Evolutionary conservation across 345 rosid genomes (phyloP), one percentile per base, ranked within the genome.

Genomic region (Linum trigynum): DNA sequence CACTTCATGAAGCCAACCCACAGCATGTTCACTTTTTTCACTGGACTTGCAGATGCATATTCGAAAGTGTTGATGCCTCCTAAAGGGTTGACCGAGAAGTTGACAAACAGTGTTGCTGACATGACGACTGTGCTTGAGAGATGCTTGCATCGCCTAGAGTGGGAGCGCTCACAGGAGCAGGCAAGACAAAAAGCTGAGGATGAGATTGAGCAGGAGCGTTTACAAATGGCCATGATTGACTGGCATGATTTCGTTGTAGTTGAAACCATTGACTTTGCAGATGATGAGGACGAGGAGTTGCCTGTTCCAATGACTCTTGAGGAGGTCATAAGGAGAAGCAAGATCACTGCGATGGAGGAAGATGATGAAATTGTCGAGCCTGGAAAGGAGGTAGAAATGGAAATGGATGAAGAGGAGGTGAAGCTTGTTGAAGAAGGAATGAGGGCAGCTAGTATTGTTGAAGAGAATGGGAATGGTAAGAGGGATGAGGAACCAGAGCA

Each of bases 211-310:
- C 92, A 75, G 74, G 97, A 90, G 82, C 78, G 97, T 67, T 67
- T 83, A 61, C 97, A 84, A 71, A 87, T 90, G 97, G 90, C 88
- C 40, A 83, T 85, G 95, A 90, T 90, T 69, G 97, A 87, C 73
- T 90, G 97, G 95, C 95, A 88, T 82, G 95, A 88, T 76, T 90
- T 90, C 73, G 95, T 77, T 60, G 95, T 81, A 71, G 97, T 90
- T 4, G 95, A 90, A 70, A 61, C 84, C 0, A 88, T 90, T 53
- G 97, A 88, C 58, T 90, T 90, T 83, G 95, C 76, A n/a, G 95
- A 90, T 70, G 97, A 86, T 59, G 97, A 90, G 71, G 97, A 90
- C 62, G 92, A 90, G 11, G 92, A 82, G 67, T 75, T 87, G 63
- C 95, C 89, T 15, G 87, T 85, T 14, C 95, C 95, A 38, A 83